Evolutionary conservation across 495 filamentous ascomycete species (phyloP).

Genomic region (Hypoxylon intermedium): DNA sequence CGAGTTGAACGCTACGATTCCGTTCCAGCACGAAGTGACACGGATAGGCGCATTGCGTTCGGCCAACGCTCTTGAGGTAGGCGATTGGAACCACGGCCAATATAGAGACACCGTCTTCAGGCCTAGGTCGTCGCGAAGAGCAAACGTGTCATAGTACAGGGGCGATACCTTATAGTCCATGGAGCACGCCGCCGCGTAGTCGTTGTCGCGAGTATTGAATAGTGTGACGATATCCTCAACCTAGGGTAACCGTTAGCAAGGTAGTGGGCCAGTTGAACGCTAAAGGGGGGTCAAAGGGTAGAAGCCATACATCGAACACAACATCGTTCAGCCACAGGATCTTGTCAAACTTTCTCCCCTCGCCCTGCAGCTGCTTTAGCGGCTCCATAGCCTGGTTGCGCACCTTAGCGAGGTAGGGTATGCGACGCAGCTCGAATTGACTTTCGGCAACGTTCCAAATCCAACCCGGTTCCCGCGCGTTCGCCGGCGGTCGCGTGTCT

Average conservation of each 20-base stretch:
- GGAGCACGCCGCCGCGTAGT: slow-evolving; percentile 82
- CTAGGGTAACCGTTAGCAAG: slow-evolving; percentile 39
- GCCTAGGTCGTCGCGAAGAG: slow-evolving; percentile 74
- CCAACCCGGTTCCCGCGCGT: slow-evolving; percentile 56
- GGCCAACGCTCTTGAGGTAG: slow-evolving; percentile 65
- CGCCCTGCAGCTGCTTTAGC: slow-evolving; percentile 45
- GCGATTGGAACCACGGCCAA: slow-evolving; percentile 80
- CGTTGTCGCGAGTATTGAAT: slow-evolving; percentile 72
- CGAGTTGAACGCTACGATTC: slow-evolving; percentile 60
- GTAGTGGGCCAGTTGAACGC: too few species aligned
- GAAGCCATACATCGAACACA: slow-evolving; percentile 59
- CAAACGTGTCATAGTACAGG: slow-evolving; percentile 83
- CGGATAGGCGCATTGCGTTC: slow-evolving; percentile 64
- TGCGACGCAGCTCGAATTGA: slow-evolving; percentile 64
- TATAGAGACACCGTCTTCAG: slow-evolving; percentile 56
- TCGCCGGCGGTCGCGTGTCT: slow-evolving; percentile 51
- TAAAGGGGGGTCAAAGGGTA: background rate
- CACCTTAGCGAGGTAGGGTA: slow-evolving; percentile 70
- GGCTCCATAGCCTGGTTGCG: slow-evolving; percentile 66
- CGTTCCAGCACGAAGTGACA: slow-evolving; percentile 85
- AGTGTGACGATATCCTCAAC: slow-evolving; percentile 70
- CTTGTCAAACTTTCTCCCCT: slow-evolving; percentile 65
- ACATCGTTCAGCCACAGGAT: slow-evolving; percentile 81
- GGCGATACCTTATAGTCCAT: slow-evolving; percentile 77
- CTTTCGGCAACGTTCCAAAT: slow-evolving; percentile 60